phyloP scores from a whole-genome alignment of 1,284 basidiomycete genomes.

The Lentinula novae-zelandiae region DNA sequence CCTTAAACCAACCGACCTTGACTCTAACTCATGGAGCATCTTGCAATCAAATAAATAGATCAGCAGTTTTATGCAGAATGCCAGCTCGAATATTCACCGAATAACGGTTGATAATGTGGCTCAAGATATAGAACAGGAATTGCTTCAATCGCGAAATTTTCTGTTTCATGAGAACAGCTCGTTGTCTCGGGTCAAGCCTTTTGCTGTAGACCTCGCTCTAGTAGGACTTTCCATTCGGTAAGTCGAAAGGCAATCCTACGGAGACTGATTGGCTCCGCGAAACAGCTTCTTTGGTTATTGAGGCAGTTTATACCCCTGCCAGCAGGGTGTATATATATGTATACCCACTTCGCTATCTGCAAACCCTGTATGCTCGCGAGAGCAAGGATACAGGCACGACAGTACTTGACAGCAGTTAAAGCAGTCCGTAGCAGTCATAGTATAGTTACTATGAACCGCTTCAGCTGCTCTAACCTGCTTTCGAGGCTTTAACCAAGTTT shows the following conservation, averaged over 20 bases:
- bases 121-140: neutral
- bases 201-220: conserved; percentile 22
- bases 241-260: neutral
- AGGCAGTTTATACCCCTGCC: too few relatives aligned
- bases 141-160: neutral
- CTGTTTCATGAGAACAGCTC: conserved; percentile 10
- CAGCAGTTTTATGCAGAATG: neutral
- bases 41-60: too few relatives aligned
- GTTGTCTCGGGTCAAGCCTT: conserved; percentile 8
- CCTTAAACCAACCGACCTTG: neutral
- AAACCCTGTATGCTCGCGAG: too few relatives aligned
- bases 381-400: too few relatives aligned
- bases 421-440: too few relatives aligned
- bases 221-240: conserved; percentile 19
- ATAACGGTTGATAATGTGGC: neutral
- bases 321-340: too few relatives aligned
- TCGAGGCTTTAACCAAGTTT: neutral
- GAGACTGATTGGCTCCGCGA: neutral
- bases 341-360: too few relatives aligned
- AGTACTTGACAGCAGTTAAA: too few relatives aligned
- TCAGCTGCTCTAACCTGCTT: neutral
- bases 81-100: neutral
- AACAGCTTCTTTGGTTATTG: too few relatives aligned
- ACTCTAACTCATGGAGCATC: neutral
- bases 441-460: neutral